phyloP scores from a whole-genome alignment of 176 grass and related monocot genomes.

The Bothriochloa decipiens region DNA sequence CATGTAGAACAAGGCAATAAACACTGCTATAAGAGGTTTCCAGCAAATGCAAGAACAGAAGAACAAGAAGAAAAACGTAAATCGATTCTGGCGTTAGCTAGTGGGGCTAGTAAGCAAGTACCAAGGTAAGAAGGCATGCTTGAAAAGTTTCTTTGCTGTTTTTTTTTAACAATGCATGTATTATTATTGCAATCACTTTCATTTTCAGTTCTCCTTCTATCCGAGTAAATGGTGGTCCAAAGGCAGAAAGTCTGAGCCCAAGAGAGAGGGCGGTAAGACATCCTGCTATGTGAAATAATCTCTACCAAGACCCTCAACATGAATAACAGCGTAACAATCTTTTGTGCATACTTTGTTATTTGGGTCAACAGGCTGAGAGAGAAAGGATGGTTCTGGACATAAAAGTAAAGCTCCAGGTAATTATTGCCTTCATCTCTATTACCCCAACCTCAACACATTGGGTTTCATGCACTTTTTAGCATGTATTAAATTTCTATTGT shows the following conservation, averaged over 20 bases:
- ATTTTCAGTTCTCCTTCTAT: slow-evolving; percentile 68
- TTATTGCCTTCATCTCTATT: slow-evolving; percentile 23
- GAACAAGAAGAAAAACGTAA: slow-evolving; percentile 96
- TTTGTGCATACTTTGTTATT: slow-evolving; percentile 40
- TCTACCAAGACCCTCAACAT: slow-evolving; percentile 10
- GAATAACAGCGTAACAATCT: slow-evolving; percentile 4
- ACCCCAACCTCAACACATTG: slow-evolving; percentile 1
- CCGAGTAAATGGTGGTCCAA: slow-evolving; percentile 60
- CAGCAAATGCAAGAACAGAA: slow-evolving; percentile 90
- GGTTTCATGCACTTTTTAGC: slow-evolving; percentile 6
- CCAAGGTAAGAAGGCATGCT: slow-evolving; percentile 58
- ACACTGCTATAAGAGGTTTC: slow-evolving; percentile 80
- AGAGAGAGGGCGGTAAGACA: slow-evolving; percentile 91
- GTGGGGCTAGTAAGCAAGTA: slow-evolving; percentile 65
- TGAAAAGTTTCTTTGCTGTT: slow-evolving; percentile 26
- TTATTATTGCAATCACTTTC: slow-evolving; percentile 27
- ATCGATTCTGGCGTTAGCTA: slow-evolving; percentile 71
- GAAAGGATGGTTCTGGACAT: slow-evolving; percentile 99
- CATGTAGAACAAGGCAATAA: slow-evolving; percentile 62
- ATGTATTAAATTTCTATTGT: neutral
- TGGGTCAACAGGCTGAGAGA: slow-evolving; percentile 77
- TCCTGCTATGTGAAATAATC: slow-evolving; percentile 32
- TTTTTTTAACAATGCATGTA: neutral
- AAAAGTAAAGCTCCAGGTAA: slow-evolving; percentile 99
- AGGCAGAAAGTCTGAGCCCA: slow-evolving; percentile 92